A percentile compares a stretch with the other conserved stretches of the same genome.
These are phyloP conservation scores for Colletotrichum noveboracense DNA, from an alignment of 2,329 filamentous ascomycete genomes.

Conservation along the genomic window DNA sequence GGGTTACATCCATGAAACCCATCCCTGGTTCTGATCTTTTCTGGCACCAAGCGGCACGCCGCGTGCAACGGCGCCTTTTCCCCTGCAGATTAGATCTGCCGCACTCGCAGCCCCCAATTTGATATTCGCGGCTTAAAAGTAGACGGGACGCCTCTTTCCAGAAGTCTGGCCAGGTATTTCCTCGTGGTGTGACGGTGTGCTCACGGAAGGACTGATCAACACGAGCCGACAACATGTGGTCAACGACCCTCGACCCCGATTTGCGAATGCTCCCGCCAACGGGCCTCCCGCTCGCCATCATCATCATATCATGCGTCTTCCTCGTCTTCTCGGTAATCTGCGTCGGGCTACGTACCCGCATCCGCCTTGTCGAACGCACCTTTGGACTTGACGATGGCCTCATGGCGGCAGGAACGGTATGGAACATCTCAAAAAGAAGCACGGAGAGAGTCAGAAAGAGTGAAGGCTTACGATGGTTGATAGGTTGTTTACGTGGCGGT, in stretches of 20 bases:
- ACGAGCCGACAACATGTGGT: constrained; percentile 10
- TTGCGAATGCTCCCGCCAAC: constrained; percentile 8
- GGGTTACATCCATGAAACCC: constrained; percentile 12
- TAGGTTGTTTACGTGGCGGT: constrained; percentile 22
- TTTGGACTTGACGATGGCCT: constrained; percentile 24
- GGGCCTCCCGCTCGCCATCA: constrained; percentile 13
- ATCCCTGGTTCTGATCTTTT: constrained; percentile 3
- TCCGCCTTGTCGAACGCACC: constrained; percentile 6
- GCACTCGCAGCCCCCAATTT: background rate
- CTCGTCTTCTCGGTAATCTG: constrained; percentile 13
- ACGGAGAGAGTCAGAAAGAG: background rate
- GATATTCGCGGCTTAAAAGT: background rate
- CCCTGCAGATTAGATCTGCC: constrained; percentile 6
- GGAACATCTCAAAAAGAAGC: background rate
- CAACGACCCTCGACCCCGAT: constrained; percentile 11
- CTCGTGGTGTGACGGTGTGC: background rate
- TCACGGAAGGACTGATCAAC: background rate
- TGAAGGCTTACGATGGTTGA: background rate
- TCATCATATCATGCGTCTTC: constrained; percentile 13
- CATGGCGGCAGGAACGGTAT: constrained; percentile 21
- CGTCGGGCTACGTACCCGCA: constrained; percentile 5
- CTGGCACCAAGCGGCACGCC: background rate
- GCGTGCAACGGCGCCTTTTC: background rate
- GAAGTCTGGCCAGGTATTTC: background rate
- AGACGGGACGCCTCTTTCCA: background rate